Evolutionary conservation across 768 basidiomycete genomes (phyloP).

Genomic region (Leucogyrophana mollusca): DNA sequence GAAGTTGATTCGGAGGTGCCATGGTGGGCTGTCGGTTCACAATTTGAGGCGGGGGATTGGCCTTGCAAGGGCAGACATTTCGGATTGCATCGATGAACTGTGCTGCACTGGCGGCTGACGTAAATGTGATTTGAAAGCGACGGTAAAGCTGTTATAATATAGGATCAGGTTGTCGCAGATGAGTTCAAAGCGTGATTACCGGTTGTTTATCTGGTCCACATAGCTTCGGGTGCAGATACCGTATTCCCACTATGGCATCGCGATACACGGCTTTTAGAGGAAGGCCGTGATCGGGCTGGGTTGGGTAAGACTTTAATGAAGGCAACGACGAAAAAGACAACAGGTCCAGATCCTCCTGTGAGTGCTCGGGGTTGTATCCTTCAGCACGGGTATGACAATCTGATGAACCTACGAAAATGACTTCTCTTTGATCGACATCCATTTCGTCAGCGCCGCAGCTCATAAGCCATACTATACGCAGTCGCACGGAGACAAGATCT

Average conservation of each 20-base stretch:
- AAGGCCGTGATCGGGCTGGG: slow-evolving; percentile 47
- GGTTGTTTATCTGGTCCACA: slow-evolving; percentile 25
- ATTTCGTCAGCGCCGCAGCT: slow-evolving; percentile 34
- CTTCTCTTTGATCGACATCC: slow-evolving; percentile 48
- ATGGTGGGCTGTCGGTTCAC: slow-evolving; percentile 17
- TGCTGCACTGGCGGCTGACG: slow-evolving; percentile 42
- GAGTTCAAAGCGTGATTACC: slow-evolving; percentile 24
- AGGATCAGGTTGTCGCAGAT: too few species aligned
- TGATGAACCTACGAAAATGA: slow-evolving; percentile 58
- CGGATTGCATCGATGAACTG: slow-evolving; percentile 64
- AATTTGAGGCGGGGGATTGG: slow-evolving; percentile 38
- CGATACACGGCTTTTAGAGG: slow-evolving; percentile 83
- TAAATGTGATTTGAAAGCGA: slow-evolving; percentile 75
- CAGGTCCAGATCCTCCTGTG: slow-evolving; percentile 76
- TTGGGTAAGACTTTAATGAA: slow-evolving; percentile 23
- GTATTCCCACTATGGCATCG: slow-evolving; percentile 69
- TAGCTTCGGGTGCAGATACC: slow-evolving; percentile 59
- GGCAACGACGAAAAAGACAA: slow-evolving; percentile 59
- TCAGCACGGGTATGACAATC: slow-evolving; percentile 9
- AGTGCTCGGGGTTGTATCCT: slow-evolving; percentile 5
- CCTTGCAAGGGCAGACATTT: slow-evolving; percentile 73
- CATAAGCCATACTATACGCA: slow-evolving; percentile 67
- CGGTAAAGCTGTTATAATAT: slow-evolving; percentile 53
- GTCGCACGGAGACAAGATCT: slow-evolving; percentile 59
- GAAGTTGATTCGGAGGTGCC: slow-evolving; percentile 9